A percentile compares a stretch with the other conserved stretches of the same genome.
phyloP scores from a whole-genome alignment of 306 rosid genomes.

The Cucumis melo region DNA sequence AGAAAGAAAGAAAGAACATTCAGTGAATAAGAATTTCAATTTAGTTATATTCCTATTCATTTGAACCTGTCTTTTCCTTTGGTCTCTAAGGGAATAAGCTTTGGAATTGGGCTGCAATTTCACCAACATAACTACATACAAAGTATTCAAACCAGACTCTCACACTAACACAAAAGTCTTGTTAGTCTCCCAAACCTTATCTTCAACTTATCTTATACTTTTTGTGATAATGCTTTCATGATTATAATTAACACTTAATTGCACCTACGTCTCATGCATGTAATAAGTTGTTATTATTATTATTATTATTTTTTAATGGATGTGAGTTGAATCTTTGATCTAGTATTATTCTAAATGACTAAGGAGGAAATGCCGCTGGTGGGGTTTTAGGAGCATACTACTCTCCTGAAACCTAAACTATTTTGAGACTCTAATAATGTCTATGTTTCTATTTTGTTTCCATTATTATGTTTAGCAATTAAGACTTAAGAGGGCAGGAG shows the following conservation, averaged over 20 bases:
- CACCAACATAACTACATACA: not conserved
- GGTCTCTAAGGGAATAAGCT: not conserved
- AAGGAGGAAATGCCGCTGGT: no score
- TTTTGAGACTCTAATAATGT: no score
- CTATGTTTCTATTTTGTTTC: no score
- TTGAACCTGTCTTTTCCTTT: slow-evolving; percentile 4
- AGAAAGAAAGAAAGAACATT: no score
- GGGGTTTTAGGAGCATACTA: no score
- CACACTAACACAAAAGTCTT: not conserved
- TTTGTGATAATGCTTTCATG: not conserved
- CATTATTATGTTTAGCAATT: no score
- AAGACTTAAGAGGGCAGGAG: no score
- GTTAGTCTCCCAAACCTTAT: not conserved
- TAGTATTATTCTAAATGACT: no score
- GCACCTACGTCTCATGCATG: not conserved
- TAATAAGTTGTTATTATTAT: not conserved
- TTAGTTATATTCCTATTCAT: not conserved
- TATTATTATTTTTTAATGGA: no score
- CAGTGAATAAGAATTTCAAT: not conserved
- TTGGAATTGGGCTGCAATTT: not conserved
- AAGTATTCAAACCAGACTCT: not conserved
- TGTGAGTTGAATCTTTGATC: no score
- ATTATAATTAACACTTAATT: not conserved
- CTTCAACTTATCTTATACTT: not conserved
- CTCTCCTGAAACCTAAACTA: no score